phyloP scores from a whole-genome alignment of 192 early-diverging fungal species.

The Martensiomyces pterosporus region DNA sequence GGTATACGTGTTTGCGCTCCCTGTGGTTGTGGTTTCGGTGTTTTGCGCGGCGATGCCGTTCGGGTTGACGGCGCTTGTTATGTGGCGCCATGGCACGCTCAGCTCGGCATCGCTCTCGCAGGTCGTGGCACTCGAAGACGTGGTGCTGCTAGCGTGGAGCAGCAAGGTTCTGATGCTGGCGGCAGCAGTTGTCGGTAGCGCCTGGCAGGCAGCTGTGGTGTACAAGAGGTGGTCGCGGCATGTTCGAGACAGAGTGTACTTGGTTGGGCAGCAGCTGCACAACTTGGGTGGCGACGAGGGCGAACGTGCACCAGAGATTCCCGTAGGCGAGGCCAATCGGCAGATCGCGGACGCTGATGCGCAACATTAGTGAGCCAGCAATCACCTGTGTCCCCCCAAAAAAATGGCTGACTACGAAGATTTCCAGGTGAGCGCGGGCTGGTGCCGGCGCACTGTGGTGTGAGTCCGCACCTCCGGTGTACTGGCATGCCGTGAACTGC shows the following conservation, averaged over 20 bases:
- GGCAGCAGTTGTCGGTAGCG: constrained; percentile 11
- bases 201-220: constrained; percentile 24
- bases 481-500: too few species aligned
- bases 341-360: too few species aligned
- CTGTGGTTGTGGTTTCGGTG: constrained; percentile 10
- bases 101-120: constrained; percentile 8
- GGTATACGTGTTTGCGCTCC: constrained; percentile 21
- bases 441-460: too few species aligned
- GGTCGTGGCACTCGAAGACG: constrained; percentile 14
- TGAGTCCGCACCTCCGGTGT: too few species aligned
- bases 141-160: constrained; percentile 18
- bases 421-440: too few species aligned
- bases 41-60: constrained; percentile 10
- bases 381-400: too few species aligned
- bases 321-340: too few species aligned
- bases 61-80: constrained; percentile 6
- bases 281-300: constrained; percentile 66
- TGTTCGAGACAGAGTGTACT: constrained; percentile 78
- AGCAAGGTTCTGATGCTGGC: constrained; percentile 21
- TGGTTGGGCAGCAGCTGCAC: constrained; percentile 80
- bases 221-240: constrained; percentile 69
- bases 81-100: constrained; percentile 19
- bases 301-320: too few species aligned
- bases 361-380: too few species aligned
- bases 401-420: too few species aligned